Percentiles rank a stretch among this genome's conserved stretches.
phyloP scores from a whole-genome alignment of 352 stramenopile species.

The Pythium brachiatum region DNA sequence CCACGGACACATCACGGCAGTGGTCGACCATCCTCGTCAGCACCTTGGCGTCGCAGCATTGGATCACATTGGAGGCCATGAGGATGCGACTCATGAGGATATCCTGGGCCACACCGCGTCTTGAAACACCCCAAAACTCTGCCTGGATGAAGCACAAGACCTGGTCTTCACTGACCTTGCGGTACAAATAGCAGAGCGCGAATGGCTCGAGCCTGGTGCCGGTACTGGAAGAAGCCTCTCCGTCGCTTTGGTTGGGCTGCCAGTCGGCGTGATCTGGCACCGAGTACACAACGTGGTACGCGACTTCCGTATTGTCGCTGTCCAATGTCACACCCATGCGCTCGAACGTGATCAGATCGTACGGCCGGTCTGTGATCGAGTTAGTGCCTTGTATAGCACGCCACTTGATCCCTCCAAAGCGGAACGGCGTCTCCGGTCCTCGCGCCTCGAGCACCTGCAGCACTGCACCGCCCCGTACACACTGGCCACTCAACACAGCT shows the following conservation, averaged over 20 bases:
- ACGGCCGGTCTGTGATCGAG: not conserved
- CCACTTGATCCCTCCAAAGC: slow-evolving; percentile 62
- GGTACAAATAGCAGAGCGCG: slow-evolving; percentile 50
- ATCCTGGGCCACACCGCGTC: slow-evolving; percentile 23
- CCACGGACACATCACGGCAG: slow-evolving; percentile 20
- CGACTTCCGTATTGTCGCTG: slow-evolving; percentile 38
- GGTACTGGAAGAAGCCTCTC: not conserved
- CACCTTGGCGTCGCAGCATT: slow-evolving; percentile 37
- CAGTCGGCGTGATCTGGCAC: slow-evolving; percentile 40
- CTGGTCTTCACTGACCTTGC: slow-evolving; percentile 46
- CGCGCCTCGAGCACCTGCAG: slow-evolving; percentile 36
- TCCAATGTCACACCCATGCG: slow-evolving; percentile 47
- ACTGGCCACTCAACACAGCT: slow-evolving; percentile 32
- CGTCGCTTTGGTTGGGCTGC: slow-evolving; percentile 13
- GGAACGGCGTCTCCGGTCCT: slow-evolving; percentile 39
- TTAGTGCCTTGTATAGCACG: slow-evolving; percentile 20
- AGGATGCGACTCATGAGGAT: slow-evolving; percentile 43
- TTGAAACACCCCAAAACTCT: slow-evolving; percentile 40
- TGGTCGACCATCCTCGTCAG: slow-evolving; percentile 40
- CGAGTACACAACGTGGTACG: slow-evolving; percentile 51
- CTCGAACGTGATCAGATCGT: slow-evolving; percentile 56
- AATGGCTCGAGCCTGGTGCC: slow-evolving; percentile 24
- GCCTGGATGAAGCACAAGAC: slow-evolving; percentile 53
- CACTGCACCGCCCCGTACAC: slow-evolving; percentile 37
- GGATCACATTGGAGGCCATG: slow-evolving; percentile 33